Percentiles rank a stretch among this genome's conserved stretches.
These are phyloP conservation scores for Quercus suber DNA, from an alignment of 306 rosid genomes.

Conservation along the genomic window DNA sequence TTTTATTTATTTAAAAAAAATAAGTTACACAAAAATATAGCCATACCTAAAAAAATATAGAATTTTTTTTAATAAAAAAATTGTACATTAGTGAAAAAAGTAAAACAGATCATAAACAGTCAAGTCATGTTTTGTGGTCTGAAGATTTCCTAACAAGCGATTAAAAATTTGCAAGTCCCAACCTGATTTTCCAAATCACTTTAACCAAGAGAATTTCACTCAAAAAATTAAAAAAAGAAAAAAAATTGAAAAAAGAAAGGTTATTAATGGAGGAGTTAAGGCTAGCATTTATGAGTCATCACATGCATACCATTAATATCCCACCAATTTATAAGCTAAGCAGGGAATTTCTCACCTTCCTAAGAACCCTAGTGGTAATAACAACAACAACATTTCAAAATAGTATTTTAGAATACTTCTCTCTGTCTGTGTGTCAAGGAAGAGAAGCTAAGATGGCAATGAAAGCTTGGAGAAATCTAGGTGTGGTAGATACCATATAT, in stretches of 20 bases:
- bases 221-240: background rate
- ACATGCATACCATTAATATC: constrained; percentile 58
- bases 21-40: too few relatives aligned
- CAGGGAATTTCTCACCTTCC: constrained; percentile 25
- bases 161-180: too few relatives aligned
- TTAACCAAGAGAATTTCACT: too few relatives aligned
- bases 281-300: constrained; percentile 63
- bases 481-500: constrained; percentile 69
- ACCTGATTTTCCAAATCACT: too few relatives aligned
- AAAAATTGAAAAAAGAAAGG: background rate
- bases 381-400: constrained; percentile 2
- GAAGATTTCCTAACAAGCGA: too few relatives aligned
- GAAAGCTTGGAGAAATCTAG: constrained; percentile 54
- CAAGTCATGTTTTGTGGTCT: too few relatives aligned
- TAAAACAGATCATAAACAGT: too few relatives aligned
- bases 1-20: too few relatives aligned
- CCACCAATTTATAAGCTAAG: constrained; percentile 25
- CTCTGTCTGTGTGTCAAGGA: background rate
- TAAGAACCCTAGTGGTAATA: constrained; percentile 17
- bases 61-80: background rate
- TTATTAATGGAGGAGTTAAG: constrained; percentile 22
- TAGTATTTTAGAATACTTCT: constrained; percentile 6
- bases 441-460: constrained; percentile 15
- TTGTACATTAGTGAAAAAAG: background rate
- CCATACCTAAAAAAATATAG: too few relatives aligned